These are phyloP conservation scores for Mortierella claussenii DNA, from an alignment of 192 early-diverging fungal species.

Conservation along the genomic window DNA sequence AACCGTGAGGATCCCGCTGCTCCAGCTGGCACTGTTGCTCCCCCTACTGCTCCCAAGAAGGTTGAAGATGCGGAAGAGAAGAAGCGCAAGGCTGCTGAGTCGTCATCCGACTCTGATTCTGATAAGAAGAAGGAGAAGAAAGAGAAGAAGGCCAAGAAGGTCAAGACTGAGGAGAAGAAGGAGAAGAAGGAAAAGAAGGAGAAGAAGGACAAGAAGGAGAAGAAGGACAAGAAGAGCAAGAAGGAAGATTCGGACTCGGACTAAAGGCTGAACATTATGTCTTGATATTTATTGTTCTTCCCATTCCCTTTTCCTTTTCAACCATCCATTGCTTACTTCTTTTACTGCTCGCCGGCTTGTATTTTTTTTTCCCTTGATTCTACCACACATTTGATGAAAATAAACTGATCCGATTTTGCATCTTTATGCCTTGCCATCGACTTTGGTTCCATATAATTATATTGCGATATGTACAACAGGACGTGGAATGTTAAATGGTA, in stretches of 20 bases:
- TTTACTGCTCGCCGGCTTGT: too few species aligned
- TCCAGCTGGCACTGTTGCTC: background rate
- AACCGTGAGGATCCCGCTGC: background rate
- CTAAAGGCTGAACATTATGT: too few species aligned
- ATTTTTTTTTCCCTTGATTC: too few species aligned
- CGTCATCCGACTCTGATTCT: background rate
- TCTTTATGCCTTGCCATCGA: too few species aligned
- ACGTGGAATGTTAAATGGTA: too few species aligned
- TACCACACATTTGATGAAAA: too few species aligned
- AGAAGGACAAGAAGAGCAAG: conserved; percentile 56
- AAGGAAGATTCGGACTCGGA: conserved; percentile 51
- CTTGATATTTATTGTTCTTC: too few species aligned
- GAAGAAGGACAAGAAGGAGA: conserved; percentile 56
- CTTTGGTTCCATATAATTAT: too few species aligned
- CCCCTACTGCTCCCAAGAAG: background rate
- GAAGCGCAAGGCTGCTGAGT: background rate
- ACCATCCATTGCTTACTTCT: too few species aligned
- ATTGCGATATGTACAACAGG: too few species aligned
- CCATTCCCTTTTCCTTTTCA: too few species aligned
- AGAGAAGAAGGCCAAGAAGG: conserved; percentile 54
- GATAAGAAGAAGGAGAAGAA: conserved; percentile 54
- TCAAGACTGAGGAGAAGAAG: conserved; percentile 56
- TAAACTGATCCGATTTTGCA: too few species aligned
- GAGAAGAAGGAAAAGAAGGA: conserved; percentile 60
- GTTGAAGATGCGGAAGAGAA: background rate